Evolutionary conservation across 2,329 filamentous ascomycete species (phyloP), one percentile per base, ranked within the genome.

Genomic region (Aspergillus neotritici): DNA sequence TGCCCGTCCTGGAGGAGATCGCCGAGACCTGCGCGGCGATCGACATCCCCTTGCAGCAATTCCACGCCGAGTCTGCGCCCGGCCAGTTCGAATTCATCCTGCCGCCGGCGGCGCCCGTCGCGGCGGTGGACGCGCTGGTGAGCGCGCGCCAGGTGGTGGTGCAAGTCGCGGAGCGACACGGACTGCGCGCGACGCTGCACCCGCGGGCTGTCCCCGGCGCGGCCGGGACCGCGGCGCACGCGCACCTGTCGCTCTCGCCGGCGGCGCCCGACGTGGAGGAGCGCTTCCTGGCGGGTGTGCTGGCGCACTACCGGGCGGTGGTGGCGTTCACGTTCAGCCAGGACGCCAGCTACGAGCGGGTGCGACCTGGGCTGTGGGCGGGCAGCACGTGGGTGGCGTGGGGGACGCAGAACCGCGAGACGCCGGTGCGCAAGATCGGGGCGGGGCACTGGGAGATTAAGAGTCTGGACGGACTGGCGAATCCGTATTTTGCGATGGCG

Each of bases 61-160:
- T 88, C 55, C 87, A 94, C 53, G 72, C 87, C 0, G 87, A 93
- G 62, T 80, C 78, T 33, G 80, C 83, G 1, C 74, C 77, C 0
- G 85, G 86, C 1, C 87, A 93, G 60, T 93, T 86, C 63, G 86
- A 91, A 63, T 78, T 94, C 43, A 71, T 89, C 2, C 74, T 93
- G 0, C 77, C 83, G 0, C 77, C 82, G 0, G 70, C 74, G 0
- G 65, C 78, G 0, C 80, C 86, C 0, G 64, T 91, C 0, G 68
- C 78, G 32, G 85, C 87, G 0, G 78, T 88, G 21, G 87, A 93
- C 60, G 77, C 73, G 0, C 73, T 94, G 1, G 69, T 90, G 5
- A 83, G 84, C 58, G 75, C 85, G 1, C 77, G 85, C 1, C 82
- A 89, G 52, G 77, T 84, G 21, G 79, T 94, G 47, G 73, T 76